phyloP scores from a whole-genome alignment of 2,329 filamentous ascomycete species.

The Claviceps citrina region DNA sequence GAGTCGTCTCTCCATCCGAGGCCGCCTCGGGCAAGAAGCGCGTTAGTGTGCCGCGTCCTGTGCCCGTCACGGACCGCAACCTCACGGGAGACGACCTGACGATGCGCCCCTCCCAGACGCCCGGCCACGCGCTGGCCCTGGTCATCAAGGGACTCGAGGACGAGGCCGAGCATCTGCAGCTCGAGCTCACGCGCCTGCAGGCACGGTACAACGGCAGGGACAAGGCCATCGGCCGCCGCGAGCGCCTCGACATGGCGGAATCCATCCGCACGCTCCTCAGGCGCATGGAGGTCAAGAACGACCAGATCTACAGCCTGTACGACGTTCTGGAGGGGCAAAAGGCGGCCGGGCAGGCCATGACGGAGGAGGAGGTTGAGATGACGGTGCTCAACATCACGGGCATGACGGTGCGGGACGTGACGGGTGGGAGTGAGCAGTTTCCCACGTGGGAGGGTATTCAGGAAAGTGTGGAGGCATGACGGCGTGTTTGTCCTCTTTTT shows the following conservation, averaged over 20 bases:
- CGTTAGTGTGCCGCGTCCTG: slow-evolving; percentile 46
- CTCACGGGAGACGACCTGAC: slow-evolving; percentile 35
- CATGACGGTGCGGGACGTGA: slow-evolving; percentile 28
- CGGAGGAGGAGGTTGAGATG: slow-evolving; percentile 45
- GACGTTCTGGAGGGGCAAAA: slow-evolving; percentile 75
- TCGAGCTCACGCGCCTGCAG: slow-evolving; percentile 48
- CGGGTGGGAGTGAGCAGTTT: slow-evolving; percentile 22
- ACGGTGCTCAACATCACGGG: slow-evolving; percentile 43
- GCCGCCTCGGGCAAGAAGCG: slow-evolving; percentile 36
- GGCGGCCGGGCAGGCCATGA: slow-evolving; percentile 46
- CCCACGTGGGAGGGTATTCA: slow-evolving; percentile 26
- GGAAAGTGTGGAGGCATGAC: slow-evolving; percentile 11
- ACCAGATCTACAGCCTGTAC: slow-evolving; percentile 69
- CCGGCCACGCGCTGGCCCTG: slow-evolving; percentile 58
- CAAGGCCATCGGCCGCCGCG: slow-evolving; percentile 47
- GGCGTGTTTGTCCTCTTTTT: not conserved
- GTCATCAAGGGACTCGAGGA: slow-evolving; percentile 72
- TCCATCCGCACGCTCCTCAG: slow-evolving; percentile 47
- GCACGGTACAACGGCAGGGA: slow-evolving; percentile 51
- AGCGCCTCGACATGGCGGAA: slow-evolving; percentile 44
- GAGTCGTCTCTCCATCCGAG: slow-evolving; percentile 22
- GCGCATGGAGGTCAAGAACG: slow-evolving; percentile 55
- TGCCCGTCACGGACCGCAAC: slow-evolving; percentile 49
- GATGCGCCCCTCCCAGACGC: slow-evolving; percentile 52
- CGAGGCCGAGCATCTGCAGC: slow-evolving; percentile 62